These are phyloP conservation scores for Aspergillus calidoustus DNA, from an alignment of 2,329 filamentous ascomycete species.

Conservation along the genomic window DNA sequence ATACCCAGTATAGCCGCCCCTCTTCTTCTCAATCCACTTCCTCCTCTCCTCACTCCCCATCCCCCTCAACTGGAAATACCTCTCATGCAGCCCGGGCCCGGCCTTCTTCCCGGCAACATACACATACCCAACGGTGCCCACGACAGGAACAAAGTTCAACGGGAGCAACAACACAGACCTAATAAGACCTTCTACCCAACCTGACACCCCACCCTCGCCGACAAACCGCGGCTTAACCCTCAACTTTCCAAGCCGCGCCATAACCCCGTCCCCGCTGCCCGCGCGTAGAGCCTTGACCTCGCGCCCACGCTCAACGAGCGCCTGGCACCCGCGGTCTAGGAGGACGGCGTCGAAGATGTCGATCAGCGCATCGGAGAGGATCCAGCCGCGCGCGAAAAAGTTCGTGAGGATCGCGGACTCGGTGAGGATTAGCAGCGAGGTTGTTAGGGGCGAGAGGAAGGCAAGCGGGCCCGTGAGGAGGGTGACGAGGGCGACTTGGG, in stretches of 20 bases:
- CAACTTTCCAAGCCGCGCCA: conserved; percentile 62
- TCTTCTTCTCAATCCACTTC: conserved; percentile 71
- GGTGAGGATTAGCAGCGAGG: conserved; percentile 61
- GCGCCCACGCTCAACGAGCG: conserved; percentile 70
- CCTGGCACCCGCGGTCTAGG: conserved; percentile 57
- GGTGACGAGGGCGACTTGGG: conserved; percentile 80
- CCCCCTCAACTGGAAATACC: conserved; percentile 91
- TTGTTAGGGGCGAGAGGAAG: conserved; percentile 64
- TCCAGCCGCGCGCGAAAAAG: conserved; percentile 68
- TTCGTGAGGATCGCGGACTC: conserved; percentile 59
- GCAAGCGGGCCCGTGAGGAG: conserved; percentile 81
- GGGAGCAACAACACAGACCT: conserved; percentile 85
- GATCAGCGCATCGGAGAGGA: conserved; percentile 80
- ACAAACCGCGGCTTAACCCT: conserved; percentile 56
- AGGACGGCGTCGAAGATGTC: conserved; percentile 85
- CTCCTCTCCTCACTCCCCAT: conserved; percentile 70
- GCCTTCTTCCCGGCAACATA: conserved; percentile 68
- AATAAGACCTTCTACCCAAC: conserved; percentile 58
- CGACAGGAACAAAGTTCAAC: conserved; percentile 88
- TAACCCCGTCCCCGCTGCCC: conserved; percentile 18
- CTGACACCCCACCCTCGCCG: conserved; percentile 49
- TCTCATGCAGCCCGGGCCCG: conserved; percentile 58
- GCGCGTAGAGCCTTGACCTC: conserved; percentile 19
- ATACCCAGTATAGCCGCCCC: conserved; percentile 80
- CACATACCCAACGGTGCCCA: conserved; percentile 83